phyloP scores from a whole-genome alignment of 2,329 filamentous ascomycete species.

The Neobulgaria alba region DNA sequence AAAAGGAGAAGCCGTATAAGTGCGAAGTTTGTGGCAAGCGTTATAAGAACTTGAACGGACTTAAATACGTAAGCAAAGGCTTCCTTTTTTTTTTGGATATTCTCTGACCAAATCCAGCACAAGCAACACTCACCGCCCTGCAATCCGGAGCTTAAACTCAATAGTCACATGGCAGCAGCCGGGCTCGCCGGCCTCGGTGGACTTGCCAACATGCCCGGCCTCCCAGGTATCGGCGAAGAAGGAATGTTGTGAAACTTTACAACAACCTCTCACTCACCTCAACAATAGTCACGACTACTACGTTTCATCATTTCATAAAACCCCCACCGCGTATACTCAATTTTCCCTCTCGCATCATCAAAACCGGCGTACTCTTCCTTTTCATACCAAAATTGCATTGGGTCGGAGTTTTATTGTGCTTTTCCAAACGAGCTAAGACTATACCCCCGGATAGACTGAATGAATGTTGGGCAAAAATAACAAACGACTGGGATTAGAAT shows the following conservation, averaged over 20 bases:
- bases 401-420: background rate
- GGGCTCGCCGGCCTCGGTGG: background rate
- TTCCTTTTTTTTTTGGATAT: slow-evolving; percentile 20
- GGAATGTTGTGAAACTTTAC: background rate
- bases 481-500: too few species aligned
- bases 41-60: slow-evolving; percentile 97
- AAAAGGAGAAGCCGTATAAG: slow-evolving; percentile 98
- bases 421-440: background rate
- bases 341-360: background rate
- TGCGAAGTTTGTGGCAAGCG: slow-evolving; percentile 96
- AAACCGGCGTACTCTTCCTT: background rate
- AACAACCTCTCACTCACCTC: background rate
- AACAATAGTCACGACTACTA: background rate
- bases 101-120: slow-evolving; percentile 45
- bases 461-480: background rate
- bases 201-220: slow-evolving; percentile 33
- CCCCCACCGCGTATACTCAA: background rate
- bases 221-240: slow-evolving; percentile 45
- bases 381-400: background rate
- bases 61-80: slow-evolving; percentile 71
- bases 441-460: background rate
- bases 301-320: background rate
- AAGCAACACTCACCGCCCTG: slow-evolving; percentile 81
- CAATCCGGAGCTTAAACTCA: slow-evolving; percentile 67
- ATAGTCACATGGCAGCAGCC: slow-evolving; percentile 25